A percentile compares a stretch with the other conserved stretches of the same genome.
These are phyloP conservation scores for Coemansia sp. DNA, from an alignment of 192 early-diverging fungal species.

Conservation along the genomic window DNA sequence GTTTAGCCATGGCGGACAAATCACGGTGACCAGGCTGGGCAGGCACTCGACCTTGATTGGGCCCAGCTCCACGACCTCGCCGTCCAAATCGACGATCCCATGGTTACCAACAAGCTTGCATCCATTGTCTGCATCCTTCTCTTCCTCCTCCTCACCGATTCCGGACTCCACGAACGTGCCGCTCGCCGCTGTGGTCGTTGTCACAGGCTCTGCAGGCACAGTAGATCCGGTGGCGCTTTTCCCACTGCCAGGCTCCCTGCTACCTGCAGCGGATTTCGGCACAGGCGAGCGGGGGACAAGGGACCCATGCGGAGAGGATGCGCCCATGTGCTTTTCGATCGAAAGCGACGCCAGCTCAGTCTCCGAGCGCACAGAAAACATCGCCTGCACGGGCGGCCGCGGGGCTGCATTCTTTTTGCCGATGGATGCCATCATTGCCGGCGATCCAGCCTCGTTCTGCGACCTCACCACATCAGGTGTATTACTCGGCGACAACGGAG, in stretches of 20 bases:
- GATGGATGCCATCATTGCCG: neutral
- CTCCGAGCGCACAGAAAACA: constrained; percentile 42
- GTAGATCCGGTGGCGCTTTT: neutral
- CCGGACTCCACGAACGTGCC: constrained; percentile 4
- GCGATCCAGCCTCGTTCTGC: neutral
- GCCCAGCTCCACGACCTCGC: constrained; percentile 49
- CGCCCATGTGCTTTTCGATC: neutral
- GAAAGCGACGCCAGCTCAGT: constrained; percentile 29
- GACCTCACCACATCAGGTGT: neutral
- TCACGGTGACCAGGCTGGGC: constrained; percentile 35
- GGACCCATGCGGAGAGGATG: neutral
- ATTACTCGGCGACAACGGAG: neutral
- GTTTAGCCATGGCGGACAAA: constrained; percentile 51
- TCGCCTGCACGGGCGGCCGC: constrained; percentile 27
- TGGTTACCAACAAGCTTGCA: constrained; percentile 39
- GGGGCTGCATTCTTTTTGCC: neutral
- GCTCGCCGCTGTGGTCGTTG: neutral
- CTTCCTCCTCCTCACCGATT: neutral
- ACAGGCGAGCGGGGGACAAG: neutral
- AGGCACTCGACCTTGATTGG: constrained; percentile 53
- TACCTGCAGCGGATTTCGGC: neutral
- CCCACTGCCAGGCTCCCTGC: neutral
- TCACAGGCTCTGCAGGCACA: neutral
- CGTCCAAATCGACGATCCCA: constrained; percentile 56
- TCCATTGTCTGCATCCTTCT: neutral